phyloP scores from a whole-genome alignment of 2,329 filamentous ascomycete genomes.

The Nemania diffusa region DNA sequence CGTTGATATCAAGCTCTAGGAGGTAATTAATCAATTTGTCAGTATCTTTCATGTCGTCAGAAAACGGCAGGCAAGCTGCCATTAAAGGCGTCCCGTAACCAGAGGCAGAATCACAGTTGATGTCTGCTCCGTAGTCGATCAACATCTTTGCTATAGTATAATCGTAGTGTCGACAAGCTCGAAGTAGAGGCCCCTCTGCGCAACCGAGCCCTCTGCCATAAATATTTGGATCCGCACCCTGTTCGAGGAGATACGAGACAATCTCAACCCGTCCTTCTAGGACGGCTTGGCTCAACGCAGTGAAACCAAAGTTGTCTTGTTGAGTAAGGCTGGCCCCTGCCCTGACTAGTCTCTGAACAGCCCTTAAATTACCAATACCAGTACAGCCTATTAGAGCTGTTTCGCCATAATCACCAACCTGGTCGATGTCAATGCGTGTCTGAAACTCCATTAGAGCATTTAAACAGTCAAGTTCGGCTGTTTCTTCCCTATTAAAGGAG shows the following conservation, averaged over 20 bases:
- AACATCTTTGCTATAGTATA: constrained; percentile 12
- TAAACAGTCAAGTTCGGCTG: constrained; percentile 1
- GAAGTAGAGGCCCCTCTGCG: constrained; percentile 10
- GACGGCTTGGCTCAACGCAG: neutral
- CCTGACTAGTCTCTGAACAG: constrained; percentile 16
- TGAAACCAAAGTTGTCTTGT: neutral
- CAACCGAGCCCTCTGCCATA: neutral
- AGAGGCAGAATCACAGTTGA: constrained; percentile 12
- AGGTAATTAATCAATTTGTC: constrained; percentile 10
- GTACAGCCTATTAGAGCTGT: constrained; percentile 3
- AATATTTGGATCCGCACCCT: constrained; percentile 8
- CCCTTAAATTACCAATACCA: neutral
- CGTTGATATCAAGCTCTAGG: neutral
- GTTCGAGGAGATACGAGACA: constrained; percentile 13
- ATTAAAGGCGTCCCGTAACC: constrained; percentile 16
- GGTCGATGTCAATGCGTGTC: constrained; percentile 13
- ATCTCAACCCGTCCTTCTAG: neutral
- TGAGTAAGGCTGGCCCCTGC: constrained; percentile 5
- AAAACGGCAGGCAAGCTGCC: constrained; percentile 12
- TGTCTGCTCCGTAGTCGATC: constrained; percentile 12
- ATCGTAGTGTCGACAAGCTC: constrained; percentile 4
- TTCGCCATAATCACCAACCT: neutral
- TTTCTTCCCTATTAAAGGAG: neutral
- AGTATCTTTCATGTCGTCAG: neutral
- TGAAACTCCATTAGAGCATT: constrained; percentile 12